A percentile compares a stretch with the other conserved stretches of the same genome.
These are phyloP conservation scores for Lodderomyces oxycetoniae DNA, from an alignment of 1,139 yeast genomes.

Conservation along the genomic window DNA sequence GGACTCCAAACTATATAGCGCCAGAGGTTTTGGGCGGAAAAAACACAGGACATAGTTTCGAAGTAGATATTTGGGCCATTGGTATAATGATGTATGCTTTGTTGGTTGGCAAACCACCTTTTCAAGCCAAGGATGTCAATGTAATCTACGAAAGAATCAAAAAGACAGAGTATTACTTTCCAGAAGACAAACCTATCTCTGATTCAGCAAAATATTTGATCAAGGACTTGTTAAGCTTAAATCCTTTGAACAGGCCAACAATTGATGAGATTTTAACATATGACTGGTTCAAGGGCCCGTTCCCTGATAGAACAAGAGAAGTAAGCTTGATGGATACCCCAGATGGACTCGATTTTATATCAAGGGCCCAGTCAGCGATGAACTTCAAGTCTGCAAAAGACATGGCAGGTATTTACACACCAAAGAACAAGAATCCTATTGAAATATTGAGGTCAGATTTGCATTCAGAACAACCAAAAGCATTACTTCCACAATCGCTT, in stretches of 20 bases:
- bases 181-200: constrained; percentile 66
- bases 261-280: constrained; percentile 75
- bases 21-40: constrained; percentile 94
- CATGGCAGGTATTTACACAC: constrained; percentile 58
- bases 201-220: constrained; percentile 70
- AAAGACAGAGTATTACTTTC: constrained; percentile 75
- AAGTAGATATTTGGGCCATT: constrained; percentile 95
- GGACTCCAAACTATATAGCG: constrained; percentile 97
- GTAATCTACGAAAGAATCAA: constrained; percentile 91
- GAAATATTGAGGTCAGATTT: constrained; percentile 67
- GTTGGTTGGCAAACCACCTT: constrained; percentile 91
- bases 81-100: constrained; percentile 94
- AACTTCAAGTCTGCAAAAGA: constrained; percentile 69
- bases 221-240: constrained; percentile 63
- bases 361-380: constrained; percentile 58
- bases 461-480: constrained; percentile 62
- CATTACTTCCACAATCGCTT: constrained; percentile 79
- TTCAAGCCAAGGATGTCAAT: constrained; percentile 93
- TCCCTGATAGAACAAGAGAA: constrained; percentile 69
- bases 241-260: constrained; percentile 79
- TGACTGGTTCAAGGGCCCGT: constrained; percentile 80
- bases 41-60: constrained; percentile 83
- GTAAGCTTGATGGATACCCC: constrained; percentile 55
- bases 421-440: constrained; percentile 56
- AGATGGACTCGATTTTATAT: constrained; percentile 52